These are phyloP conservation scores for Nissolia schottii DNA, from an alignment of 306 rosid genomes.

Conservation along the genomic window DNA sequence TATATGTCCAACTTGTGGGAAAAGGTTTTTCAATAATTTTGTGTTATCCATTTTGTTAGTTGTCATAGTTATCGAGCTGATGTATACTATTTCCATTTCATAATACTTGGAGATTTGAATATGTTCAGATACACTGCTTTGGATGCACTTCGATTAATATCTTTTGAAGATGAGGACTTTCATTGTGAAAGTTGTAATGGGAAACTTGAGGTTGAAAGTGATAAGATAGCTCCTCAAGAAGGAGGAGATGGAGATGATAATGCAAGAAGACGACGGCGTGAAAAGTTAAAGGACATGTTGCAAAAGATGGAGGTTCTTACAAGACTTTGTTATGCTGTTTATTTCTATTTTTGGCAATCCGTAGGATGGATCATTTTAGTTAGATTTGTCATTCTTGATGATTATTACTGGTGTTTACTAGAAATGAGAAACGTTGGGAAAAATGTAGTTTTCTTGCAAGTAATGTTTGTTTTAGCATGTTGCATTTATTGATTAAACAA, in stretches of 20 bases:
- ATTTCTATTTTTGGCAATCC: slow-evolving; percentile 4
- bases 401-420: slow-evolving; percentile 6
- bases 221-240: slow-evolving; percentile 82
- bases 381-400: background rate
- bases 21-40: slow-evolving; percentile 58
- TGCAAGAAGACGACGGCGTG: slow-evolving; percentile 78
- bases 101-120: background rate
- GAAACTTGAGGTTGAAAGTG: slow-evolving; percentile 84
- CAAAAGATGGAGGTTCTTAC: slow-evolving; percentile 74
- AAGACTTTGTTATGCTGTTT: slow-evolving; percentile 8
- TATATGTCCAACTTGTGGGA: slow-evolving; percentile 78
- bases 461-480: background rate
- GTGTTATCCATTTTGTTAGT: background rate
- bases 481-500: background rate
- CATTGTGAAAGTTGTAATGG: slow-evolving; percentile 93
- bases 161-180: slow-evolving; percentile 82
- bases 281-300: slow-evolving; percentile 82
- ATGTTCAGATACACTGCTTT: slow-evolving; percentile 78
- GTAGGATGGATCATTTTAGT: background rate
- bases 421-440: background rate
- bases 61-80: slow-evolving; percentile 4
- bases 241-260: slow-evolving; percentile 89
- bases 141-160: slow-evolving; percentile 80
- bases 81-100: slow-evolving; percentile 1
- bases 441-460: slow-evolving; percentile 4